Percentiles rank a stretch among this genome's conserved stretches.
These are phyloP conservation scores for Candida buenavistaensis DNA, from an alignment of 1,139 yeast genomes.

Conservation along the genomic window DNA sequence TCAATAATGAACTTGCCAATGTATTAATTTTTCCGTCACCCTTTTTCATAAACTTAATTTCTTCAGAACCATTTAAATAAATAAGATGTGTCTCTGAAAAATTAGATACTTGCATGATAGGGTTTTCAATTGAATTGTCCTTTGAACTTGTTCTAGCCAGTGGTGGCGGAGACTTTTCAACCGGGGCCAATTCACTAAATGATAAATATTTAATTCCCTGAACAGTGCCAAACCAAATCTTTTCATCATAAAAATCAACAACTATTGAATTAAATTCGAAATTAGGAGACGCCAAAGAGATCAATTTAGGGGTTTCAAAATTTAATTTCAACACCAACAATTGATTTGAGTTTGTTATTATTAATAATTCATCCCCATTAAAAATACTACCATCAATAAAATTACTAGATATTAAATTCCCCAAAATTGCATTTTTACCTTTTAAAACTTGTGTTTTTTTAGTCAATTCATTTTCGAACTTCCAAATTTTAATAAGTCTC, in stretches of 20 bases:
- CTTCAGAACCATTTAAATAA: conserved; percentile 32
- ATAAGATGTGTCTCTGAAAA: conserved; percentile 22
- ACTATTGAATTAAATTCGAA: conserved; percentile 18
- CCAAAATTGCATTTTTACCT: conserved; percentile 61
- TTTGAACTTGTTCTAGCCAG: background rate
- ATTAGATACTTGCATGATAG: conserved; percentile 15
- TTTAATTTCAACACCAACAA: conserved; percentile 31
- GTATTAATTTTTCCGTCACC: conserved; percentile 11
- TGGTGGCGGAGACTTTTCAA: too few relatives aligned
- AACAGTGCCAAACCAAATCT: conserved; percentile 22
- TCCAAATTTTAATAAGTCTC: conserved; percentile 64
- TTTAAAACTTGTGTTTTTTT: conserved; percentile 34
- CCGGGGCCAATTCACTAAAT: conserved; percentile 16
- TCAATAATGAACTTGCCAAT: conserved; percentile 35
- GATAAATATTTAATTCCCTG: conserved; percentile 12
- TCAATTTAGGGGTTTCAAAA: conserved; percentile 24
- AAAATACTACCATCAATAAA: conserved; percentile 43
- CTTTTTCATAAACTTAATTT: conserved; percentile 26
- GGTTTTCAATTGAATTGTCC: background rate
- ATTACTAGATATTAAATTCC: conserved; percentile 44
- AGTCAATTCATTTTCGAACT: conserved; percentile 23
- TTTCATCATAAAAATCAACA: conserved; percentile 24
- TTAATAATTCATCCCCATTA: conserved; percentile 38
- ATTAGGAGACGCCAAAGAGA: conserved; percentile 18
- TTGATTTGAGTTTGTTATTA: conserved; percentile 45